phyloP scores from a whole-genome alignment of 2,329 filamentous ascomycete genomes.

The Fusarium foetens region DNA sequence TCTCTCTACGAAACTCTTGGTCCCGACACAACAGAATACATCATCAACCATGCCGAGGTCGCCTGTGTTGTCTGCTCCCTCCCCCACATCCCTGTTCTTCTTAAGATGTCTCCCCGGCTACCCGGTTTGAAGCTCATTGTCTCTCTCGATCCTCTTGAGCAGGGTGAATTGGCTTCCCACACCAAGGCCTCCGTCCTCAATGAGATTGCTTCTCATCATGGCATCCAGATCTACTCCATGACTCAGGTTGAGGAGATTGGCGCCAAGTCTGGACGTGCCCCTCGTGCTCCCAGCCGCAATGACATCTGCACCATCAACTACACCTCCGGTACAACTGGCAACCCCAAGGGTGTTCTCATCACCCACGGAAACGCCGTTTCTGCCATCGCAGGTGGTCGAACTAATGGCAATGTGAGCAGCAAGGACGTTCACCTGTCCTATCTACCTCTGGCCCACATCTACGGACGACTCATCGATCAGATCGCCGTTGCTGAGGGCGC shows the following conservation, averaged over 20 bases:
- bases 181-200: slow-evolving; percentile 85
- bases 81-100: slow-evolving; percentile 80
- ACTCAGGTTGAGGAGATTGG: slow-evolving; percentile 85
- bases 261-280: slow-evolving; percentile 72
- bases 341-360: slow-evolving; percentile 84
- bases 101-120: slow-evolving; percentile 81
- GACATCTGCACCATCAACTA: slow-evolving; percentile 93
- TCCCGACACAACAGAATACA: slow-evolving; percentile 90
- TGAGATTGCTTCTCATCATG: slow-evolving; percentile 76
- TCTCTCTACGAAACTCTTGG: slow-evolving; percentile 97
- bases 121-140: slow-evolving; percentile 89
- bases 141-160: slow-evolving; percentile 83
- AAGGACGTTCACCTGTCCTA: slow-evolving; percentile 82
- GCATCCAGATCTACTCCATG: slow-evolving; percentile 83
- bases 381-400: slow-evolving; percentile 70
- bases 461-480: slow-evolving; percentile 86
- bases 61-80: slow-evolving; percentile 80
- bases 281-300: slow-evolving; percentile 76
- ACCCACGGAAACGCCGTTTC: slow-evolving; percentile 85
- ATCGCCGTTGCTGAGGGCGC: slow-evolving; percentile 75
- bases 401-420: slow-evolving; percentile 60
- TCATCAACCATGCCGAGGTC: slow-evolving; percentile 89
- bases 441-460: slow-evolving; percentile 93
- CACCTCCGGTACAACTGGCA: slow-evolving; percentile 85
- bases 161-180: slow-evolving; percentile 78